A percentile compares a stretch with the other conserved stretches of the same genome.
Evolutionary conservation across 1,284 basidiomycete genomes (phyloP).

Genomic region (Papiliotrema fonsecae): DNA sequence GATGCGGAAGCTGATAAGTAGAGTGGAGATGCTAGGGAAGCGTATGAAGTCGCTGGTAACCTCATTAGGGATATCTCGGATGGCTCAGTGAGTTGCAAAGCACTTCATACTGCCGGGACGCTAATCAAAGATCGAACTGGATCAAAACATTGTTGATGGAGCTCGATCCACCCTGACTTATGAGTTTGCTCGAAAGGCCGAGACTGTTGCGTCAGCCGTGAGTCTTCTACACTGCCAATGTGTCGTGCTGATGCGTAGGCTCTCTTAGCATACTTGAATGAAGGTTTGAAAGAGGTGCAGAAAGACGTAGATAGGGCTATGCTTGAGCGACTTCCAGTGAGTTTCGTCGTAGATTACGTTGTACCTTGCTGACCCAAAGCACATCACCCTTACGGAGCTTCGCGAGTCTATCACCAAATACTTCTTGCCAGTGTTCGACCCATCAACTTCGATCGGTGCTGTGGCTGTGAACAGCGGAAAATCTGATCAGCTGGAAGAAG

Average conservation of each 20-base stretch:
- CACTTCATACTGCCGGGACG: neutral
- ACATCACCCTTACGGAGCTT: conserved; percentile 72
- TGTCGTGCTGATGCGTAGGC: conserved; percentile 54
- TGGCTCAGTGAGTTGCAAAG: conserved; percentile 60
- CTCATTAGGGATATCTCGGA: conserved; percentile 72
- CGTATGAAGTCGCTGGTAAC: conserved; percentile 72
- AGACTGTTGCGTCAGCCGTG: conserved; percentile 76
- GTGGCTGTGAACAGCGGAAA: conserved; percentile 79
- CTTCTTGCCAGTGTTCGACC: conserved; percentile 80
- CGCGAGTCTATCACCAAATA: conserved; percentile 65
- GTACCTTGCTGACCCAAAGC: conserved; percentile 40
- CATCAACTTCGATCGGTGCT: conserved; percentile 70
- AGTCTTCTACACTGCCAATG: conserved; percentile 21
- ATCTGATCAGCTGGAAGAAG: conserved; percentile 64
- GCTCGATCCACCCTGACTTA: conserved; percentile 90
- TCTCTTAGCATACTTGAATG: conserved; percentile 73
- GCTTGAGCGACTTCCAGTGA: conserved; percentile 59
- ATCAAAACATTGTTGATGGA: conserved; percentile 78
- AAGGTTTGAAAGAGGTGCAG: conserved; percentile 73
- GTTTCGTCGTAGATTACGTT: conserved; percentile 1
- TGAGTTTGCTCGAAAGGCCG: conserved; percentile 70
- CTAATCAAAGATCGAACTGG: conserved; percentile 65
- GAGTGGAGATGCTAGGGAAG: conserved; percentile 83
- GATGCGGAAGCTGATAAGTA: conserved; percentile 33
- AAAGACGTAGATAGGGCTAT: conserved; percentile 69